Evolutionary conservation across 2,329 filamentous ascomycete genomes (phyloP).

Genomic region (Cladosporium oxysporum): DNA sequence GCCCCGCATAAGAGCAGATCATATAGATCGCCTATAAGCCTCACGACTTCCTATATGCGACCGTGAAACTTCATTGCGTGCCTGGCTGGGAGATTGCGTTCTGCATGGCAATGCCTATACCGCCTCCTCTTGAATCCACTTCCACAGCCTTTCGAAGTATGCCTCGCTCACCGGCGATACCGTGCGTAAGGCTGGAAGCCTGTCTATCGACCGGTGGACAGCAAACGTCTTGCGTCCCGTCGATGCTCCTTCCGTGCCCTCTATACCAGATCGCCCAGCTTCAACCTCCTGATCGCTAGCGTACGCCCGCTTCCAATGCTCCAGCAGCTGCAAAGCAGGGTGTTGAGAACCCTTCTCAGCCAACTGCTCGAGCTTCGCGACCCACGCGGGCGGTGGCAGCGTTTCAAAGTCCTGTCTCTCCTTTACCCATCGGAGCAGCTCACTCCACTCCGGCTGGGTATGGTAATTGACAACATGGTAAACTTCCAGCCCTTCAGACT

Average conservation of each 20-base stretch:
- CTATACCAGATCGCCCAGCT: slow-evolving; percentile 12
- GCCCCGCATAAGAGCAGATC: slow-evolving; percentile 12
- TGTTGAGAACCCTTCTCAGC: slow-evolving; percentile 38
- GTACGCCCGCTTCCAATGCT: slow-evolving; percentile 53
- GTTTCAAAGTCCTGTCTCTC: slow-evolving; percentile 43
- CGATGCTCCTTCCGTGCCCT: slow-evolving; percentile 12
- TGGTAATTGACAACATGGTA: slow-evolving; percentile 55
- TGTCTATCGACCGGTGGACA: slow-evolving; percentile 36
- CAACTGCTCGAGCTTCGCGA: slow-evolving; percentile 40
- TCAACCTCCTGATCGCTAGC: slow-evolving; percentile 16
- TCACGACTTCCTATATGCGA: slow-evolving; percentile 17
- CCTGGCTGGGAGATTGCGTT: slow-evolving; percentile 18
- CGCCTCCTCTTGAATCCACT: slow-evolving; percentile 37
- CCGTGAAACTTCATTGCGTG: slow-evolving; percentile 19
- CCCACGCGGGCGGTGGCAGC: slow-evolving; percentile 46
- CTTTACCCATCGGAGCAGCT: slow-evolving; percentile 50
- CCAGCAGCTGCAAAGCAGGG: slow-evolving; percentile 51
- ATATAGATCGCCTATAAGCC: slow-evolving; percentile 16
- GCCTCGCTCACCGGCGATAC: slow-evolving; percentile 46
- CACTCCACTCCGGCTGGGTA: slow-evolving; percentile 45
- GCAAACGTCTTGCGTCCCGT: slow-evolving; percentile 36
- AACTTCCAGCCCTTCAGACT: slow-evolving; percentile 34
- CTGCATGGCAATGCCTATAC: slow-evolving; percentile 21
- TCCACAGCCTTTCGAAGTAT: slow-evolving; percentile 48
- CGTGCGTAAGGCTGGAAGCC: slow-evolving; percentile 39